Conservation (phyloP, 495 filamentous ascomycete genomes). For the Xylaria sp. region DNA sequence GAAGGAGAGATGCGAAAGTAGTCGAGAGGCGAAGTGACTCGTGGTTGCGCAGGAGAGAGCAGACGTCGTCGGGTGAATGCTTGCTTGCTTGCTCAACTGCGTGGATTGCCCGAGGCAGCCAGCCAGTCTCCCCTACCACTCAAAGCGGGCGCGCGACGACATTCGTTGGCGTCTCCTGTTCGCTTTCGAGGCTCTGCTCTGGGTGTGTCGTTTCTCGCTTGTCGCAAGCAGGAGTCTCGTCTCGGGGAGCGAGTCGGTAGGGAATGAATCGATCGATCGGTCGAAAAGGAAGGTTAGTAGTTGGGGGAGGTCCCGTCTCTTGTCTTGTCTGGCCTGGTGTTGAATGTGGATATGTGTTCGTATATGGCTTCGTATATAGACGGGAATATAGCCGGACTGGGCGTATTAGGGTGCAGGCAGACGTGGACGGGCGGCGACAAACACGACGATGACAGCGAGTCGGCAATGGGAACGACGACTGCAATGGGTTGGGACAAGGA, state of each 20-base stretch:
- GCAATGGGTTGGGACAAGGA: conserved; percentile 8
- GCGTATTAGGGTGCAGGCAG: not conserved
- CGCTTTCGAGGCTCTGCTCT: not conserved
- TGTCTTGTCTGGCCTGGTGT: no score
- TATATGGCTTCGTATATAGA: no score
- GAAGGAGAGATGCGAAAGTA: not conserved
- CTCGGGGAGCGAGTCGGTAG: not conserved
- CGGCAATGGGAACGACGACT: not conserved
- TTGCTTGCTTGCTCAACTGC: not conserved
- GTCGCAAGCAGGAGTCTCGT: not conserved
- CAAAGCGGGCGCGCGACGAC: conserved; percentile 20
- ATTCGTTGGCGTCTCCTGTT: conserved; percentile 15
- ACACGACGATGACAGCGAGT: not conserved
- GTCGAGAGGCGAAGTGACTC: not conserved
- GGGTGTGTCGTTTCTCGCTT: not conserved
- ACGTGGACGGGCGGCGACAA: not conserved
- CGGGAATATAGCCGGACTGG: not conserved
- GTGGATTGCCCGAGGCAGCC: conserved; percentile 22
- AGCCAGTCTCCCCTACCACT: conserved; percentile 29
- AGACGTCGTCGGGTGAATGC: not conserved
- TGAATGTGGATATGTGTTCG: not conserved
- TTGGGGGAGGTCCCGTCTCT: not conserved
- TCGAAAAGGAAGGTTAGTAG: not conserved
- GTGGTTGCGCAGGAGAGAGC: not conserved
- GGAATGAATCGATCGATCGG: not conserved